Conservation (phyloP, 2,329 filamentous ascomycete genomes). For the Aspergillus puulaauensis region DNA sequence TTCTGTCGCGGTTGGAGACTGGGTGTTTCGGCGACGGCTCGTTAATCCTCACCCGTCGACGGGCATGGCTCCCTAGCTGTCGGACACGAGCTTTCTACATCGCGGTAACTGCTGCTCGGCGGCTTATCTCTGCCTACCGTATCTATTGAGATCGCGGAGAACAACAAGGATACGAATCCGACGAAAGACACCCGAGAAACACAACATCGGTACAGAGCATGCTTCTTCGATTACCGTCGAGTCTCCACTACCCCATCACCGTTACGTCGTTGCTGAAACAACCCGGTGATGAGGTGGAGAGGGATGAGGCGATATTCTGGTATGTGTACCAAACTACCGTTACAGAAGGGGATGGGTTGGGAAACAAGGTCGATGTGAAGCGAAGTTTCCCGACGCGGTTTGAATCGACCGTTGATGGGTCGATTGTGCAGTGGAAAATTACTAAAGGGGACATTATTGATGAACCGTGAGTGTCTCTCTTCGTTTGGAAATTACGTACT, state of each 20-base stretch:
- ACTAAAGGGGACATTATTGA: constrained; percentile 45
- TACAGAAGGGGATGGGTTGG: constrained; percentile 67
- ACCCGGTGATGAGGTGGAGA: constrained; percentile 71
- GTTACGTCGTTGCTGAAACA: constrained; percentile 80
- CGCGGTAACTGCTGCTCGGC: background rate
- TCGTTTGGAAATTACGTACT: constrained; percentile 32
- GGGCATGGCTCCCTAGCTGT: constrained; percentile 22
- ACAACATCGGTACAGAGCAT: constrained; percentile 30
- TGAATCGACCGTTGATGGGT: constrained; percentile 80
- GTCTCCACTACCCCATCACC: constrained; percentile 89
- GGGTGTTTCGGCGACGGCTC: background rate
- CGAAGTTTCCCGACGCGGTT: constrained; percentile 75
- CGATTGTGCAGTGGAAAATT: constrained; percentile 74
- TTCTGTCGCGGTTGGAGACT: background rate
- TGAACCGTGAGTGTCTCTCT: constrained; percentile 32
- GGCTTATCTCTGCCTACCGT: background rate
- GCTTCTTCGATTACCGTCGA: constrained; percentile 49
- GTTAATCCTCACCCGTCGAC: constrained; percentile 3
- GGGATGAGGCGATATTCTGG: constrained; percentile 75
- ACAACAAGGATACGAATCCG: background rate
- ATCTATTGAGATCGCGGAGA: background rate
- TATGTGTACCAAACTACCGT: constrained; percentile 81
- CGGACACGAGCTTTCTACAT: constrained; percentile 1
- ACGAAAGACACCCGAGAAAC: background rate
- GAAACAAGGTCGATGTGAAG: constrained; percentile 68